A percentile compares a stretch with the other conserved stretches of the same genome.
phyloP scores from a whole-genome alignment of 1,284 basidiomycete species.

The Phylloboletellus chloephorus region DNA sequence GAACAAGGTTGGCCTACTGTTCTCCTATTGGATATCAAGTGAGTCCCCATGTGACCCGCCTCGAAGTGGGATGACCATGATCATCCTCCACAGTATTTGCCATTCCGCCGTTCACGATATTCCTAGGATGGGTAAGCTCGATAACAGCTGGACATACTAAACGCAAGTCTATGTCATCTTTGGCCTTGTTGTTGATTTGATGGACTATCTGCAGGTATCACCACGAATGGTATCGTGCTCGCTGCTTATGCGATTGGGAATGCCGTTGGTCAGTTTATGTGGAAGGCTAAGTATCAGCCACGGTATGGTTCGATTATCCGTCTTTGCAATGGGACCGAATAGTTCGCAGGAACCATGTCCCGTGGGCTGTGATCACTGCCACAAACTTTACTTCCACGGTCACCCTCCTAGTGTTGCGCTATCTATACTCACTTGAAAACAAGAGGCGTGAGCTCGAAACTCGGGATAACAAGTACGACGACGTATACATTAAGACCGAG shows the following conservation, averaged over 20 bases:
- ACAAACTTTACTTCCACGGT: slow-evolving; percentile 51
- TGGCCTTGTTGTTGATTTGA: slow-evolving; percentile 10
- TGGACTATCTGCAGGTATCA: slow-evolving; percentile 41
- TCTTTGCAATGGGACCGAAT: slow-evolving; percentile 5
- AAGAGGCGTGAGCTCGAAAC: slow-evolving; percentile 51
- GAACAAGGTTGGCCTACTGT: slow-evolving; percentile 65
- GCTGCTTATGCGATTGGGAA: slow-evolving; percentile 71
- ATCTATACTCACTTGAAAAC: slow-evolving; percentile 61
- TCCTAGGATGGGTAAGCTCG: slow-evolving; percentile 64
- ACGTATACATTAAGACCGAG: slow-evolving; percentile 53
- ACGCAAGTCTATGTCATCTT: slow-evolving; percentile 35
- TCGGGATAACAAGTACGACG: slow-evolving; percentile 57
- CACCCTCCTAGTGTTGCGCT: slow-evolving; percentile 54
- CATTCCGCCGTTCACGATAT: slow-evolving; percentile 64
- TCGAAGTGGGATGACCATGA: no score
- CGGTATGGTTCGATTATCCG: slow-evolving; percentile 38
- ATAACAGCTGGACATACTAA: slow-evolving; percentile 75
- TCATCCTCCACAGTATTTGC: slow-evolving; percentile 47
- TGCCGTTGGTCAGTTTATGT: slow-evolving; percentile 70
- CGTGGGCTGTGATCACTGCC: slow-evolving; percentile 62
- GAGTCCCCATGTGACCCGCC: slow-evolving; percentile 23
- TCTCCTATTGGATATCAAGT: slow-evolving; percentile 70
- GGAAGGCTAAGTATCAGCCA: slow-evolving; percentile 64
- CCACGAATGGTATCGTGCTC: slow-evolving; percentile 70
- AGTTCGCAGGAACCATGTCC: slow-evolving; percentile 49